Percentiles rank a stretch among this genome's conserved stretches.
Conservation (phyloP, 306 rosid genomes). For the Glycyrrhiza uralensis region DNA sequence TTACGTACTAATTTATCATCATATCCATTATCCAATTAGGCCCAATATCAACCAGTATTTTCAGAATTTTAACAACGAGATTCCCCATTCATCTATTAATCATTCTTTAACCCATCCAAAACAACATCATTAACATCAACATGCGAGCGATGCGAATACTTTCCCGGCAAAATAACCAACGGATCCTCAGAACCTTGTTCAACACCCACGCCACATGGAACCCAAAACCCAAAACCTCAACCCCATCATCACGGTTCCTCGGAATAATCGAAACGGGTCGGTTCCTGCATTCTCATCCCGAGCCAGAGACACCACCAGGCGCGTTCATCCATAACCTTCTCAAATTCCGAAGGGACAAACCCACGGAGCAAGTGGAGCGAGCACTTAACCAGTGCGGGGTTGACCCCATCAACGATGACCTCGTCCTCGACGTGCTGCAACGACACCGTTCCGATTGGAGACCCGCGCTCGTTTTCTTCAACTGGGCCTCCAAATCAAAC, state of each 20-base stretch:
- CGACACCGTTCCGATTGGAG: conserved; percentile 76
- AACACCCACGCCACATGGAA: not conserved
- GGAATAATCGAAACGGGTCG: not conserved
- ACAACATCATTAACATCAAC: not conserved
- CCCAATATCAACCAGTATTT: not conserved
- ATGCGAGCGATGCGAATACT: conserved; percentile 15
- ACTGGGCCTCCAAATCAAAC: conserved; percentile 50
- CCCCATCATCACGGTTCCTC: not conserved
- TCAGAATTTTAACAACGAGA: not conserved
- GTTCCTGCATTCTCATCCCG: conserved; percentile 31
- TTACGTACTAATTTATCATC: not conserved
- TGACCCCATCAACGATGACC: conserved; percentile 34
- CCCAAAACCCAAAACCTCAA: not conserved
- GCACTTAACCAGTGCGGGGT: conserved; percentile 54
- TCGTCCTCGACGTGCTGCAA: conserved; percentile 56
- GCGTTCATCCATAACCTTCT: conserved; percentile 53
- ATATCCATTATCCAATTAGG: not conserved
- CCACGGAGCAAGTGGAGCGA: conserved; percentile 42
- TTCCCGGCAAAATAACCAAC: conserved; percentile 25
- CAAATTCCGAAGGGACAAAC: conserved; percentile 61
- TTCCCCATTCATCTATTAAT: not conserved
- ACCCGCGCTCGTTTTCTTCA: conserved; percentile 57
- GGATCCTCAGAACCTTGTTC: conserved; percentile 11
- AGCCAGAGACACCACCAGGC: conserved; percentile 25
- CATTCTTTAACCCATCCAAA: not conserved